These are phyloP conservation scores for Ceriops decandra DNA, from an alignment of 345 rosid genomes.

Conservation along the genomic window DNA sequence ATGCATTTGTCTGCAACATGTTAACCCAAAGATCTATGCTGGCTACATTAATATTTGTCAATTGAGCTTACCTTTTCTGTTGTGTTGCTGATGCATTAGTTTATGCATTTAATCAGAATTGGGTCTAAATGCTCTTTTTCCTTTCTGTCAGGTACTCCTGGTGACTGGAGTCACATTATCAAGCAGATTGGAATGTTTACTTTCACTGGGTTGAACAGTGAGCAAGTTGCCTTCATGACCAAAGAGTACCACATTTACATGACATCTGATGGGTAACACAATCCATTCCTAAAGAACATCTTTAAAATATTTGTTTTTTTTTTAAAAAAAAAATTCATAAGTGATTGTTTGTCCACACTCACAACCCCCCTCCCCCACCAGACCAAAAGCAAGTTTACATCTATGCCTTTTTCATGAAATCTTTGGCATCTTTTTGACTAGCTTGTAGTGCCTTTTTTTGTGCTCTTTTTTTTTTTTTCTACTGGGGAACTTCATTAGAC, in stretches of 20 bases:
- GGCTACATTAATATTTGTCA: background rate
- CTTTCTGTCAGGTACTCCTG: conserved; percentile 19
- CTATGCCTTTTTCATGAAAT: too few relatives aligned
- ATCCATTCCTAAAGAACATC: background rate
- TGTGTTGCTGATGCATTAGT: background rate
- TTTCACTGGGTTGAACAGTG: conserved; percentile 25
- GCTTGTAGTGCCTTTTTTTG: too few relatives aligned
- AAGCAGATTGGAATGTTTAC: conserved; percentile 32
- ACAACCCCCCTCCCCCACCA: too few relatives aligned
- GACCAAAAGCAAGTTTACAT: too few relatives aligned
- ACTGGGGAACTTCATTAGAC: too few relatives aligned
- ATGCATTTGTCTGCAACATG: too few relatives aligned
- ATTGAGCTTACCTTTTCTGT: too few relatives aligned
- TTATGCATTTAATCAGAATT: background rate
- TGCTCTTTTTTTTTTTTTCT: too few relatives aligned
- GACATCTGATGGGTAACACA: conserved; percentile 26
- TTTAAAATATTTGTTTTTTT: too few relatives aligned
- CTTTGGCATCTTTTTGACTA: too few relatives aligned
- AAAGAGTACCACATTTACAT: conserved; percentile 28
- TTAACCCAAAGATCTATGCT: background rate
- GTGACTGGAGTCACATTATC: conserved; percentile 27
- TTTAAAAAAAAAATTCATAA: too few relatives aligned
- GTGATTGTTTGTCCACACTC: too few relatives aligned
- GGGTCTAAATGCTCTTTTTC: conserved; percentile 3
- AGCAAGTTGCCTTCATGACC: conserved; percentile 28